phyloP scores from a whole-genome alignment of 495 filamentous ascomycete species.

The Xylaria acuta region DNA sequence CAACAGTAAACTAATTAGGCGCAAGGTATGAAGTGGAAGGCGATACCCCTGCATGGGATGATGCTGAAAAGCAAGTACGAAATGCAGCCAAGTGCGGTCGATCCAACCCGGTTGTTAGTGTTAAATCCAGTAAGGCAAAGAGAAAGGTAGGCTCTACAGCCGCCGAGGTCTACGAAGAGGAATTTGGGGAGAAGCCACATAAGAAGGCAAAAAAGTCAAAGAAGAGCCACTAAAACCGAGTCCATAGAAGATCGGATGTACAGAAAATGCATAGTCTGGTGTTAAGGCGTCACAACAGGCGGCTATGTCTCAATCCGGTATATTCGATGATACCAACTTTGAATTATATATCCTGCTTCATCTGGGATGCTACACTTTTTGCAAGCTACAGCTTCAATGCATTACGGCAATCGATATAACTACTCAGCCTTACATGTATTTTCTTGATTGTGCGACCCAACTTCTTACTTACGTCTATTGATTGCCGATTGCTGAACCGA shows the following conservation, averaged over 20 bases:
- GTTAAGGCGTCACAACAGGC: slow-evolving; percentile 24
- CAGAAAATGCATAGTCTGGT: slow-evolving; percentile 24
- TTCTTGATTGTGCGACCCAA: background rate
- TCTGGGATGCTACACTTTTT: background rate
- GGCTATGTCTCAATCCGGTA: background rate
- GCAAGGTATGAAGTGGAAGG: slow-evolving; percentile 80
- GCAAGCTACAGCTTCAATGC: background rate
- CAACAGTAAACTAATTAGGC: slow-evolving; percentile 38
- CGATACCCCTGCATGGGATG: slow-evolving; percentile 74
- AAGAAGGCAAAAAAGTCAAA: slow-evolving; percentile 63
- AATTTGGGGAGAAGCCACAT: slow-evolving; percentile 60
- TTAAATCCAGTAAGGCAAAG: slow-evolving; percentile 77
- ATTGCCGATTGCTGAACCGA: background rate
- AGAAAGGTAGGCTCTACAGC: slow-evolving; percentile 74
- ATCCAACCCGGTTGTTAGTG: slow-evolving; percentile 76
- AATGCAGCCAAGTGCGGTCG: slow-evolving; percentile 60
- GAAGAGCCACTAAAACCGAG: slow-evolving; percentile 22
- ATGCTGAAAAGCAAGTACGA: slow-evolving; percentile 79
- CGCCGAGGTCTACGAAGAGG: slow-evolving; percentile 63
- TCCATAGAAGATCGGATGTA: background rate
- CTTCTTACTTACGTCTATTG: background rate
- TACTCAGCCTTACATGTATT: background rate
- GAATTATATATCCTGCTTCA: background rate
- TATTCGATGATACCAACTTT: background rate
- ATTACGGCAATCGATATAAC: background rate